Evolutionary conservation across 2,329 filamentous ascomycete genomes (phyloP), one percentile per base, ranked within the genome.

Genomic region (Xylaria sp.): DNA sequence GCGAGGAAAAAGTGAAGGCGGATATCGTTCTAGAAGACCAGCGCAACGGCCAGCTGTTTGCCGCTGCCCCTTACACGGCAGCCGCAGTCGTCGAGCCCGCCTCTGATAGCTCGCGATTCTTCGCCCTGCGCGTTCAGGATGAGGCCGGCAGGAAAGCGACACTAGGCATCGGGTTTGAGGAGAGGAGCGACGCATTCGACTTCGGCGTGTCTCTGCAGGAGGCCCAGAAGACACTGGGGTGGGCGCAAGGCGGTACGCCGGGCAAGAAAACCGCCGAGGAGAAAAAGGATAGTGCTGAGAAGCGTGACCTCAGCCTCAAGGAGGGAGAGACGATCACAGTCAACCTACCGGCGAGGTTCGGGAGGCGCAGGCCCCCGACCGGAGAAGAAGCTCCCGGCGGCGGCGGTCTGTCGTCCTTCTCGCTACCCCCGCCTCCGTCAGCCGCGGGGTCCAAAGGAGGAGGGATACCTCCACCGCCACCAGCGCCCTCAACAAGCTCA

Each of bases 271-370:
- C 75, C 0, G 77, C 77, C 4, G 77, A 76, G 7, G 80, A 79
- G 67, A 79, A 80, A 68, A 79, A 80, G 54, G 79, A 81, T 51
- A 80, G 80, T 50, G 82, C 84, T 65, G 86, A 88, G 76, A 90
- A 89, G 81, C 88, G 87, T 72, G 93, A 97, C 76, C 94, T 93
- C 77, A 94, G 92, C 75, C 79, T 97, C 71, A 97, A 97, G 79
- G 93, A 94, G 68, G 93, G 93, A 11, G 91, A 97, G 85, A 97
- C 92, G 19, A 97, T 97, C 74, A 93, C 90, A 27, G 90, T 97
- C 71, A 93, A 92, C 78, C 85, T 96, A 60, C 89, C 88, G 4
- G 88, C 89, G 57, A 84, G 84, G 71, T 84, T 86, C 67, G 85
- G 84, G 17, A 80, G 85, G 72, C 84, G 88, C 72, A 84, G 78